Evolutionary conservation across 345 rosid species (phyloP), one percentile per base, ranked within the genome.

Genomic region (Gossypium longicalyx): DNA sequence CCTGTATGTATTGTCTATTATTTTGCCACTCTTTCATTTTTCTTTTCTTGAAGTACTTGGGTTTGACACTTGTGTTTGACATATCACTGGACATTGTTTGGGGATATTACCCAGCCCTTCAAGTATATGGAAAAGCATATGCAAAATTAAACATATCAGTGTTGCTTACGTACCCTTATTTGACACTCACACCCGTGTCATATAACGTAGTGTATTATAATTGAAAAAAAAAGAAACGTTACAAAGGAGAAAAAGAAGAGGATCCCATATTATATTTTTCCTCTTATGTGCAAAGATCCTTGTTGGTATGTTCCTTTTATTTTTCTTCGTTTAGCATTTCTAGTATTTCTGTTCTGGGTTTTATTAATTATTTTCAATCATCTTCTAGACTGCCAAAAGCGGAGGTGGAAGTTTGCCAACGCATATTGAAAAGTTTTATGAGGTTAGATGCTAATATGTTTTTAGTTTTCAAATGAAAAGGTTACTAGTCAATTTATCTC

Each of bases 381-480:
- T 74, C 66, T 48, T 80, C 68, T 79, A 95, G 99, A 93, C 96
- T 86, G 97, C 93, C 76, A 79, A 90, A 57, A 89, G 97, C 67
- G 99, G 98, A 75, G 99, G 99, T 77, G 97, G 98, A 19, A 91
- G 93, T 82, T 87, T 95, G 83, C 93, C 99, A 9, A 53, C 82
- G 76, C 85, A 87, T 80, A 80, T 95, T 64, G 99, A 95, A 80
- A 89, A 83, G 77, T 95, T 95, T 83, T 93, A 87, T 57, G 99
- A 95, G 99, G 99, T 95, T 61, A 48, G 89, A 80, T 62, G 52
- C 48, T 74, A 9, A 25, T 29, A 17, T 20, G 45, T 67, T 66
- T 48, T 78, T 77, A 25, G 34, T 49, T 75, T 62, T 2, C 17
- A 16, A 27, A 74, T 63, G 43, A 58, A 75, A 41, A 27, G 41